These are phyloP conservation scores for Cyamopsis tetragonoloba DNA, from an alignment of 306 rosid species.

Conservation along the genomic window DNA sequence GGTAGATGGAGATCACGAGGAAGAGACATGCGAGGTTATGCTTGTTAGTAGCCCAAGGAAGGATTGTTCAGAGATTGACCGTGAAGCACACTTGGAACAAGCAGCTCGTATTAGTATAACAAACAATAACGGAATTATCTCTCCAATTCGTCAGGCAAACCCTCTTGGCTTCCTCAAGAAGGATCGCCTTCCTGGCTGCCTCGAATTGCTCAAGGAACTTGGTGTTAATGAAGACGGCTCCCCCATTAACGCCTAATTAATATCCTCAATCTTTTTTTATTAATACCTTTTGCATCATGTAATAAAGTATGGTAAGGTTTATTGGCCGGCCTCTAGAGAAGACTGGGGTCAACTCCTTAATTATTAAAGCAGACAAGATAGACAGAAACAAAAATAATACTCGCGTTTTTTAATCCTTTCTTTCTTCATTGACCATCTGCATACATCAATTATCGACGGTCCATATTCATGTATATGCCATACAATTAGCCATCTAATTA, in stretches of 20 bases:
- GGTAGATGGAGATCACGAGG: constrained; percentile 69
- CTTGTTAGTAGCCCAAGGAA: constrained; percentile 40
- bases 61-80: constrained; percentile 43
- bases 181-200: constrained; percentile 34
- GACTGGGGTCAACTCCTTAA: neutral
- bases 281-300: neutral
- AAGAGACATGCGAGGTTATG: constrained; percentile 51
- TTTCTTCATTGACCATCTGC: constrained; percentile 24
- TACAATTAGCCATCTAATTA: too few relatives aligned
- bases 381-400: too few relatives aligned
- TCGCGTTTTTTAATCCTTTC: neutral
- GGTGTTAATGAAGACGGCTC: constrained; percentile 39
- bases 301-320: neutral
- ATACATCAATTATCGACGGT: too few relatives aligned
- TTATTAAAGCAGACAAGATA: neutral
- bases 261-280: neutral
- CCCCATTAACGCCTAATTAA: neutral
- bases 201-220: constrained; percentile 49
- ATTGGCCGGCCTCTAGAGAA: constrained; percentile 28
- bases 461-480: too few relatives aligned
- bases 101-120: constrained; percentile 60
- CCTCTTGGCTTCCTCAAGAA: constrained; percentile 76
- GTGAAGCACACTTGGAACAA: neutral
- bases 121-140: constrained; percentile 49
- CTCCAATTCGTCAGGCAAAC: constrained; percentile 47